Evolutionary conservation across 768 basidiomycete genomes (phyloP), one percentile per base, ranked within the genome.

Genomic region (Leccinellum albellum): DNA sequence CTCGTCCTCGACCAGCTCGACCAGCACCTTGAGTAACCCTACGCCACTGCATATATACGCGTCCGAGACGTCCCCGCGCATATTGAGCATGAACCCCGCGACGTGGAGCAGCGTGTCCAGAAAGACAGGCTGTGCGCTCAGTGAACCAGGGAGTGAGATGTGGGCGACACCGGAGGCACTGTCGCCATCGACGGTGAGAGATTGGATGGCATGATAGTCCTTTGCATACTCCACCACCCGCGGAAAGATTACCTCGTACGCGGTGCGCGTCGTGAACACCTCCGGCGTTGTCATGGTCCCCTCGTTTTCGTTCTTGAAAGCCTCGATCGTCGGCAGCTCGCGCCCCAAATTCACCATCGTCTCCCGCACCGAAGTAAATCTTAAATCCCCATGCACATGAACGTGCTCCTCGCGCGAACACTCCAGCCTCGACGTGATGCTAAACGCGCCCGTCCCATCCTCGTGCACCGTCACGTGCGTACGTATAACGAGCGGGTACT

Each of bases 11-110:
- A 85, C 57, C 2, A 74, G 60, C 17, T 74, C 66, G 2, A 80
- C 74, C 1, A 87, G 63, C 6, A 83, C 64, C 54, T 78, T 77
- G 42, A 86, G 72, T 6, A 74, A 64, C 15, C 76, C 80, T 29
- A 88, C 74, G 23, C 79, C 75, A 28, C 72, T 79, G 74, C 88
- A 90, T 53, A 91, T 85, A 66, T 81, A 86, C 1, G 79, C 84
- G 53, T 87, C 80, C 26, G 80, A 73, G 24, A 74, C 53, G 10
- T 73, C 68, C 8, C 78, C 81, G 40, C 76, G 79, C 64, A 83
- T 66, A 67, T 90, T 91, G 24, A 82, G 78, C 32, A 89, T 72
- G 69, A 90, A 88, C 3, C 89, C 89, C 0, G 87, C 82, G 35
- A 82, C 77, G 56, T 90, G 89, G 29, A 89, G 72, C 29, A 90